Evolutionary conservation across 2,329 filamentous ascomycete species (phyloP).

Genomic region (Talaromyces piceae): DNA sequence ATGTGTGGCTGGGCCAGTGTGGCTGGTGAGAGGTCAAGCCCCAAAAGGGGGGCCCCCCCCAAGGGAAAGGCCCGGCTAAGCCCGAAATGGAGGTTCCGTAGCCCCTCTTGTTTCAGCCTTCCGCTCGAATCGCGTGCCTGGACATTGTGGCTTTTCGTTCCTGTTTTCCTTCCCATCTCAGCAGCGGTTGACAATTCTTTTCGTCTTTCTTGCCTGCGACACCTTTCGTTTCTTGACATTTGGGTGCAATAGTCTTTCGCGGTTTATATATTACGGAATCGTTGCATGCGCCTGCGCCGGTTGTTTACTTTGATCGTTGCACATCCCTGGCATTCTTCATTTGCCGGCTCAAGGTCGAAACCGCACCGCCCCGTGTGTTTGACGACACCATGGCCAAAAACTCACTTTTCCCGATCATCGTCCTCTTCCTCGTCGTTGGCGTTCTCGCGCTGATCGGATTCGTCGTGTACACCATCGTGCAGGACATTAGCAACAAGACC

Average conservation of each 20-base stretch:
- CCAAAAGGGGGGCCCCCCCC: too few relatives aligned
- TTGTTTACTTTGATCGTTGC: background rate
- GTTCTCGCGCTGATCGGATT: conserved; percentile 48
- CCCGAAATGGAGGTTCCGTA: background rate
- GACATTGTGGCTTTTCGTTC: background rate
- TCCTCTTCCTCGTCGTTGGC: conserved; percentile 48
- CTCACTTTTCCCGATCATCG: conserved; percentile 46
- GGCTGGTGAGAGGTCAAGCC: too few relatives aligned
- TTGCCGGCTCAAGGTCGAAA: background rate
- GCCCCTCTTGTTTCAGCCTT: background rate
- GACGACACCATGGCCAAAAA: conserved; percentile 25
- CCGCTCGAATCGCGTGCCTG: background rate
- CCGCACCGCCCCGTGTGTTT: too few relatives aligned
- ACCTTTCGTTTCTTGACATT: too few relatives aligned
- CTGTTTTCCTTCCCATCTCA: too few relatives aligned
- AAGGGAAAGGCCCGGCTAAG: background rate
- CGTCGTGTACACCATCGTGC: conserved; percentile 51
- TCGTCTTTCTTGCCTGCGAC: too few relatives aligned
- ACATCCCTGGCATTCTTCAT: background rate
- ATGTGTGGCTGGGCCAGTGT: too few relatives aligned
- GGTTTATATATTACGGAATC: background rate
- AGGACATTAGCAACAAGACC: conserved; percentile 51
- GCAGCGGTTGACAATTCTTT: too few relatives aligned
- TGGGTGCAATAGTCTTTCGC: too few relatives aligned
- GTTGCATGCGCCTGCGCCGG: background rate